phyloP scores from a whole-genome alignment of 495 filamentous ascomycete species.

The Penicillium soppii region DNA sequence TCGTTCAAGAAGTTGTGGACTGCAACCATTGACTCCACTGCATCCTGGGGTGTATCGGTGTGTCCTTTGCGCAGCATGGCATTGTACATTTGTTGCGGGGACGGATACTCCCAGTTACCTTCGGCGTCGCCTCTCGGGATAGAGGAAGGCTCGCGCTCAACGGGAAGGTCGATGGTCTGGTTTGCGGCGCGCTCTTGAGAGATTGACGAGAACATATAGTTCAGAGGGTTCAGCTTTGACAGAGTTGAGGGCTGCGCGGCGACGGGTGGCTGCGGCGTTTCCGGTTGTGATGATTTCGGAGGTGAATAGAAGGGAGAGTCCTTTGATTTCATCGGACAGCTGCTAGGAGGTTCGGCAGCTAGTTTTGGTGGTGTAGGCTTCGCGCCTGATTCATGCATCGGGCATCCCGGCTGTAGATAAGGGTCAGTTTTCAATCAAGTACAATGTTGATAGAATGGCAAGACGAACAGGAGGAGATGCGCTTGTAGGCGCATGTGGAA shows the following conservation, averaged over 20 bases:
- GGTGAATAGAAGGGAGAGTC: slow-evolving; percentile 44
- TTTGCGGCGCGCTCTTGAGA: slow-evolving; percentile 72
- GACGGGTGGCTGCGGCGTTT: slow-evolving; percentile 22
- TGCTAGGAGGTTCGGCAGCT: slow-evolving; percentile 42
- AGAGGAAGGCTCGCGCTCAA: slow-evolving; percentile 74
- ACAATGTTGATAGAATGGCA: background rate
- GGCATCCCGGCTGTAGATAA: slow-evolving; percentile 72
- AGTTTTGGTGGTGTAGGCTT: slow-evolving; percentile 41
- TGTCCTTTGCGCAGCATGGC: slow-evolving; percentile 94
- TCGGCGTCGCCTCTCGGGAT: slow-evolving; percentile 77
- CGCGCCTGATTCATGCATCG: slow-evolving; percentile 73
- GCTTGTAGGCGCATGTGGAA: slow-evolving; percentile 36
- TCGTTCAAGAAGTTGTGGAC: slow-evolving; percentile 98
- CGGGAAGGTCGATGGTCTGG: slow-evolving; percentile 71
- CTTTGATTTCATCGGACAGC: slow-evolving; percentile 52
- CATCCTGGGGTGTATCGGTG: slow-evolving; percentile 87
- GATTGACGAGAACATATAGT: slow-evolving; percentile 90
- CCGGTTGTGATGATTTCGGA: slow-evolving; percentile 24
- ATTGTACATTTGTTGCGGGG: slow-evolving; percentile 99
- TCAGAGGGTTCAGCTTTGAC: slow-evolving; percentile 84
- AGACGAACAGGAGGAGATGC: slow-evolving; percentile 67
- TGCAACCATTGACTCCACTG: slow-evolving; percentile 95
- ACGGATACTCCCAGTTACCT: slow-evolving; percentile 95
- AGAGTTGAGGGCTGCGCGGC: slow-evolving; percentile 45
- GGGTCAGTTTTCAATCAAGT: slow-evolving; percentile 28